Evolutionary conservation across 495 filamentous ascomycete genomes (phyloP).

Genomic region (Penicillium nucicola): DNA sequence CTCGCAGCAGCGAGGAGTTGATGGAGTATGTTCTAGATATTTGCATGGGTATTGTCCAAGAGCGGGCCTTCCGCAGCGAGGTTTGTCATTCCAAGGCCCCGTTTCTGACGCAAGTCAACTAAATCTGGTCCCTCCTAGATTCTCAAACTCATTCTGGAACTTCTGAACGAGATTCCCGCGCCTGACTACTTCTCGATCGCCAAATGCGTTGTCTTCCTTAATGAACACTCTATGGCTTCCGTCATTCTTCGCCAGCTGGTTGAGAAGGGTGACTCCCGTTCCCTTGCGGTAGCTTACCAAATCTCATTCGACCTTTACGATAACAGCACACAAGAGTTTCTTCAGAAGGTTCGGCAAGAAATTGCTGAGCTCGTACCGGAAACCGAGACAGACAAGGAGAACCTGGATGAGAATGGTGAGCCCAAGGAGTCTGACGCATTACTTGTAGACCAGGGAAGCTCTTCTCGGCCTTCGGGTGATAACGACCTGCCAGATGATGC

Average conservation of each 20-base stretch:
- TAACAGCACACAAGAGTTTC: conserved; percentile 95
- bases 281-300: conserved; percentile 87
- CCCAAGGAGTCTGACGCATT: conserved; percentile 54
- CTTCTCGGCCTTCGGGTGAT: conserved; percentile 37
- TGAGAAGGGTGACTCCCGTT: conserved; percentile 69
- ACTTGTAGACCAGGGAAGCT: conserved; percentile 42
- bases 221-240: conserved; percentile 90
- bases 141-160: conserved; percentile 78
- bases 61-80: conserved; percentile 79
- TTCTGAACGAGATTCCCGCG: conserved; percentile 80
- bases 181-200: conserved; percentile 98
- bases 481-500: conserved; percentile 42
- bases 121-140: conserved; percentile 53
- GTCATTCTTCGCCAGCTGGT: conserved; percentile 80
- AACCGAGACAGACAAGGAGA: conserved; percentile 35
- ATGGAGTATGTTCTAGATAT: conserved; percentile 96
- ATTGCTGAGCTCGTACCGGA: conserved; percentile 61
- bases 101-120: conserved; percentile 9
- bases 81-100: conserved; percentile 36
- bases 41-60: conserved; percentile 97
- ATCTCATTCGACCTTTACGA: conserved; percentile 98
- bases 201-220: conserved; percentile 95
- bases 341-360: conserved; percentile 82
- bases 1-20: conserved; percentile 76
- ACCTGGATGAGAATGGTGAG: conserved; percentile 45